Conservation (phyloP, 116 monocot genomes). For the Posidonia oceanica region DNA sequence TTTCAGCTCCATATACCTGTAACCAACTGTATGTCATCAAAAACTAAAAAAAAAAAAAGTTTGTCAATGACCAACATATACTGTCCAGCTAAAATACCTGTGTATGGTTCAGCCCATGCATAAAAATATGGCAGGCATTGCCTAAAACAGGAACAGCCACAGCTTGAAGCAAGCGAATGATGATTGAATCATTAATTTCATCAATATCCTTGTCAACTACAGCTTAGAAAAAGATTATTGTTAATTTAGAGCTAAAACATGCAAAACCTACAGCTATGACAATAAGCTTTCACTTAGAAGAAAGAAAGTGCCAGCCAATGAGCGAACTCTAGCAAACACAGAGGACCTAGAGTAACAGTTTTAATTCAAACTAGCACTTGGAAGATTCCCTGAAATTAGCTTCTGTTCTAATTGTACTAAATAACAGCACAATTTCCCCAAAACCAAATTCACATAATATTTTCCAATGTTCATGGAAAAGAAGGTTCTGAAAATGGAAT, state of each 20-base stretch:
- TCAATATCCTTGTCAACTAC: conserved; percentile 58
- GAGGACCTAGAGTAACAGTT: too few species aligned
- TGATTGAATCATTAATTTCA: conserved; percentile 39
- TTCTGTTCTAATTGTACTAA: too few species aligned
- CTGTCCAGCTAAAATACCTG: conserved; percentile 32
- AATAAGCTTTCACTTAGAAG: neutral
- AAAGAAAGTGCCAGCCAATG: too few species aligned
- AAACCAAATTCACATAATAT: too few species aligned
- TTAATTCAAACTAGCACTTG: too few species aligned
- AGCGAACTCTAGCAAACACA: too few species aligned
- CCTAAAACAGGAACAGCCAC: conserved; percentile 77
- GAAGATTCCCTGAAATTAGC: too few species aligned
- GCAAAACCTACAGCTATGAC: neutral
- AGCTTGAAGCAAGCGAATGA: conserved; percentile 56
- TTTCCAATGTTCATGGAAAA: too few species aligned
- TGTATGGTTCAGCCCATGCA: conserved; percentile 78
- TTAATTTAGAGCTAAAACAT: neutral
- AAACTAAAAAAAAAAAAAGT: neutral
- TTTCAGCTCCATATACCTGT: conserved; percentile 83
- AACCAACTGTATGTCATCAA: neutral
- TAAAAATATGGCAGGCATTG: conserved; percentile 79
- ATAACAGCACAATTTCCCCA: too few species aligned
- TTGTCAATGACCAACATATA: neutral
- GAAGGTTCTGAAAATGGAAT: too few species aligned
- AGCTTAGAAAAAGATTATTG: neutral